phyloP scores from a whole-genome alignment of 768 basidiomycete genomes.

The Rhodosporidiobolus sp. region DNA sequence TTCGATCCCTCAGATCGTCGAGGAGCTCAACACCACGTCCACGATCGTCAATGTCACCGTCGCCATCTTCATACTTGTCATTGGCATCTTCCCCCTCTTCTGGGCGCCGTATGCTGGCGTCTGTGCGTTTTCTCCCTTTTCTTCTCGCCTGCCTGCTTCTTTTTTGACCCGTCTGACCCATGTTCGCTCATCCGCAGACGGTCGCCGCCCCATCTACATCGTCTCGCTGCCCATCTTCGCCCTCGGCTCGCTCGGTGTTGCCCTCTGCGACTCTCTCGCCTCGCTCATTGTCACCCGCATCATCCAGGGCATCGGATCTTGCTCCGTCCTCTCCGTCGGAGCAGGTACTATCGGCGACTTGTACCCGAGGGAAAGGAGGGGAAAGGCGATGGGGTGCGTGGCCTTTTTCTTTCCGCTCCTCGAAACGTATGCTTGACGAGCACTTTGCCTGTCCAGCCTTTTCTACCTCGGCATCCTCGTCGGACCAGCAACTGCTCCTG shows the following conservation, averaged over 20 bases:
- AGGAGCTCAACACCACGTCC: slow-evolving; percentile 11
- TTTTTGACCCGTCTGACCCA: not conserved
- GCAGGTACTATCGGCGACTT: slow-evolving; percentile 29
- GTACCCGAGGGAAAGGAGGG: slow-evolving; percentile 9
- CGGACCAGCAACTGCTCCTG: slow-evolving; percentile 8
- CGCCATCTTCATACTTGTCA: slow-evolving; percentile 17
- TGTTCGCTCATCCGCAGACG: slow-evolving; percentile 5
- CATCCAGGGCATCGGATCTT: slow-evolving; percentile 19
- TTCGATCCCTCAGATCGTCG: not conserved
- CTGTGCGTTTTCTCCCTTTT: not conserved
- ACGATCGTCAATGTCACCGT: slow-evolving; percentile 18
- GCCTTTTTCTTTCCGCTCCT: too few species aligned
- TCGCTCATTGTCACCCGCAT: slow-evolving; percentile 23
- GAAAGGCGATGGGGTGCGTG: slow-evolving; percentile 12
- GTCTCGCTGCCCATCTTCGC: slow-evolving; percentile 20
- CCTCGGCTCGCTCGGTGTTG: slow-evolving; percentile 17
- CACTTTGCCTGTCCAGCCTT: not conserved
- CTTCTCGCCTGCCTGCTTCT: too few species aligned
- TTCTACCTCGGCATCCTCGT: slow-evolving; percentile 23
- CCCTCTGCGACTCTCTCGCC: slow-evolving; percentile 10
- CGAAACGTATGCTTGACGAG: too few species aligned
- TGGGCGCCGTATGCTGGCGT: slow-evolving; percentile 9
- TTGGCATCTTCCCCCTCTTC: slow-evolving; percentile 11
- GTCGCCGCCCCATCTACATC: slow-evolving; percentile 23
- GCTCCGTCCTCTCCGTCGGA: slow-evolving; percentile 24